phyloP scores from a whole-genome alignment of 306 rosid species.

The Cajanus cajan region DNA sequence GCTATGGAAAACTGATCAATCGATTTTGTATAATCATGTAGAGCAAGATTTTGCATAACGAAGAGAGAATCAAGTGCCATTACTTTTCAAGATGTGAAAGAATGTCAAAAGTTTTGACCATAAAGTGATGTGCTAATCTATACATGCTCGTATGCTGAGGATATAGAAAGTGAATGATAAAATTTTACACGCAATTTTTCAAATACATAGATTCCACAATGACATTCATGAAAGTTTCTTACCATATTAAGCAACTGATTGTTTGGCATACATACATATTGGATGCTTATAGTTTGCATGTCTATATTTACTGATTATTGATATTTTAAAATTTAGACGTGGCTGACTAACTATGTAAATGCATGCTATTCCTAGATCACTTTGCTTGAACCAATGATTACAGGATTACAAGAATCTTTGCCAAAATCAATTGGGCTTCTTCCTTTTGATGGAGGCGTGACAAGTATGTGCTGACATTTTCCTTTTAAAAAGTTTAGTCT shows the following conservation, averaged over 20 bases:
- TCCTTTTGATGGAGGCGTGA: slow-evolving; percentile 95
- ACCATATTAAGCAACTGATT: not conserved
- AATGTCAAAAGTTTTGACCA: slow-evolving; percentile 9
- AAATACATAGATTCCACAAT: not conserved
- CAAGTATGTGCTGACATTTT: slow-evolving; percentile 56
- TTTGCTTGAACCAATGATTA: slow-evolving; percentile 84
- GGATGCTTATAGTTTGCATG: slow-evolving; percentile 10
- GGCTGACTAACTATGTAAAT: slow-evolving; percentile 27
- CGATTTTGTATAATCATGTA: not conserved
- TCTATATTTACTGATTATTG: not conserved
- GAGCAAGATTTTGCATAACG: not conserved
- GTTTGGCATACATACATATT: not conserved
- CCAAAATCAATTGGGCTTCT: slow-evolving; percentile 94
- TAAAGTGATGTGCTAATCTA: not conserved
- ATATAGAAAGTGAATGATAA: not conserved
- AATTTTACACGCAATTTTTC: not conserved
- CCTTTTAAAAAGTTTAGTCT: not conserved
- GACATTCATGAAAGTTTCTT: not conserved
- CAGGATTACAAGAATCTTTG: slow-evolving; percentile 89
- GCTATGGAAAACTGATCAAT: not conserved
- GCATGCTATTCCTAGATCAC: slow-evolving; percentile 58
- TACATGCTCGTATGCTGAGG: not conserved
- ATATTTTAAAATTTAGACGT: not conserved
- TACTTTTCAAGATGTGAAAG: slow-evolving; percentile 3
- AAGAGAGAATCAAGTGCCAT: not conserved